These are phyloP conservation scores for Brettanomyces custersianus DNA, from an alignment of 805 yeast species.

Conservation along the genomic window DNA sequence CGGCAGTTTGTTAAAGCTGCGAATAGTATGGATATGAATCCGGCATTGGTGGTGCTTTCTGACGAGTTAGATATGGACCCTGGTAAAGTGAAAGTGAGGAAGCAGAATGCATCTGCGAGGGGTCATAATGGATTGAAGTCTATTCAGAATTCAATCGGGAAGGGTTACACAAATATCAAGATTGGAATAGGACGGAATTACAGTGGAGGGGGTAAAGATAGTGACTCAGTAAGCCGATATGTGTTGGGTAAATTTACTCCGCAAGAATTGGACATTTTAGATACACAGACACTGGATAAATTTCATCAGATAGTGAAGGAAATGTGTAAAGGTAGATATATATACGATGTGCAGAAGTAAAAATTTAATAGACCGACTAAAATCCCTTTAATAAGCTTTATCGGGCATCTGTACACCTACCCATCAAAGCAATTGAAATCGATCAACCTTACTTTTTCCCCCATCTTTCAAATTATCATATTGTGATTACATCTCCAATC, in stretches of 20 bases:
- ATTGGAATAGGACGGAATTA: conserved; percentile 73
- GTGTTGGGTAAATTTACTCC: conserved; percentile 49
- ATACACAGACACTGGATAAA: conserved; percentile 31
- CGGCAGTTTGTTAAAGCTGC: conserved; percentile 25
- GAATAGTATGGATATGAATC: conserved; percentile 18
- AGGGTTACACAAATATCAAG: conserved; percentile 53
- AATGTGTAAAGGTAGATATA: conserved; percentile 15
- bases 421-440: too few species aligned
- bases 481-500: too few species aligned
- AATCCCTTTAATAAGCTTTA: too few species aligned
- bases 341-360: neutral
- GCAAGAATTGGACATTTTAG: conserved; percentile 34
- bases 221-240: conserved; percentile 41
- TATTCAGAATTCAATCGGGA: conserved; percentile 38
- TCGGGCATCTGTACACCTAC: too few species aligned
- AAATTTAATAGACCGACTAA: too few species aligned
- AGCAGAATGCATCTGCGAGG: conserved; percentile 51
- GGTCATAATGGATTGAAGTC: conserved; percentile 83
- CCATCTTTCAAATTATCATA: too few species aligned
- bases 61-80: conserved; percentile 66
- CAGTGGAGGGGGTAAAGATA: conserved; percentile 9
- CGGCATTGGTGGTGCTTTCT: conserved; percentile 53
- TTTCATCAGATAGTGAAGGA: conserved; percentile 30
- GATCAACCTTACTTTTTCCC: too few species aligned
- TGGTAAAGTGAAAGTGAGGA: conserved; percentile 59